These are phyloP conservation scores for Penicillium sp. DNA, from an alignment of 2,329 filamentous ascomycete genomes.

Conservation along the genomic window DNA sequence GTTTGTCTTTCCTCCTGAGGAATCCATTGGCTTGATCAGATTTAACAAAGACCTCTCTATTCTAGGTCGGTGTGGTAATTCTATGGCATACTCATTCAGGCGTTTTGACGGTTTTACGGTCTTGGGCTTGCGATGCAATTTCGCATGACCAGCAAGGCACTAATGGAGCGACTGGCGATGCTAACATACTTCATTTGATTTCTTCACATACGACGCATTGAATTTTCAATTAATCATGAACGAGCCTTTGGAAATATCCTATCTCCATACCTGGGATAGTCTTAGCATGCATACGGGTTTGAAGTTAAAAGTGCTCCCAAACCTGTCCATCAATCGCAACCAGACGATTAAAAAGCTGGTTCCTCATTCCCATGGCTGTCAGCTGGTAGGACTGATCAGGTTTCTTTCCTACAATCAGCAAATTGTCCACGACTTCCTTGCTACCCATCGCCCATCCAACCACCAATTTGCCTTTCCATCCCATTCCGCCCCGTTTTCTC, in stretches of 20 bases:
- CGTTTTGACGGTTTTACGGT: no score
- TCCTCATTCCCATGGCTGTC: constrained; percentile 65
- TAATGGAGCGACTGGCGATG: no score
- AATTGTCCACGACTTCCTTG: constrained; percentile 66
- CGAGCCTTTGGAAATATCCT: no score
- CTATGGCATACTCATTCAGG: background rate
- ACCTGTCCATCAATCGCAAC: constrained; percentile 72
- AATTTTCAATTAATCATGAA: no score
- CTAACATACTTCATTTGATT: no score
- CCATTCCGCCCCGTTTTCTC: constrained; percentile 71
- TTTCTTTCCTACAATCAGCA: constrained; percentile 57
- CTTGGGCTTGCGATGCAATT: no score
- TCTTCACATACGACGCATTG: no score
- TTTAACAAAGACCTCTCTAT: background rate
- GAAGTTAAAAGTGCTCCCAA: constrained; percentile 67
- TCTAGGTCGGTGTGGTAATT: constrained; percentile 1
- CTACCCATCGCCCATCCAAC: constrained; percentile 70
- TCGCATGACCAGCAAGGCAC: no score
- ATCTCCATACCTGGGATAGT: constrained; percentile 23
- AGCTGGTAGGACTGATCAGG: constrained; percentile 52
- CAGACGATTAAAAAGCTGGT: constrained; percentile 75
- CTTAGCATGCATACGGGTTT: constrained; percentile 15
- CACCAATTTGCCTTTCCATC: constrained; percentile 77
- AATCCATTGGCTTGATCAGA: background rate
- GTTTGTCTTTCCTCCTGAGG: no score